Base-by-base conservation (phyloP, 116 monocot species). In the Trichopus zeylanicus region DNA sequence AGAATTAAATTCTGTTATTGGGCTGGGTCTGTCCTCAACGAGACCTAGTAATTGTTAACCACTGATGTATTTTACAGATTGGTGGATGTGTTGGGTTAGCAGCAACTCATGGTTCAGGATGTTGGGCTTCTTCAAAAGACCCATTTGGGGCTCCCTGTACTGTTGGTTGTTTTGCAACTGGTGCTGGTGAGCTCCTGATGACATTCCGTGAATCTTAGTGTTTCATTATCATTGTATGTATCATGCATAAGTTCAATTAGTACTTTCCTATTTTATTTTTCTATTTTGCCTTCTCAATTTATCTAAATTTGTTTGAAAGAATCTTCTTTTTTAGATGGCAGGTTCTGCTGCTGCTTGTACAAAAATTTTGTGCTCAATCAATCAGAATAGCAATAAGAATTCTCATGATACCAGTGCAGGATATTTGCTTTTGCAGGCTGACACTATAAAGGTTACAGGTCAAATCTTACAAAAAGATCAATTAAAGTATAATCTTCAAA, bases 51-150 rank as follows among this genome's bases (percentile, higher is more conserved):
- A 16, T n/a, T 9, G 12, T 42, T 16, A 59, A 67, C 16, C 24
- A 26, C 39, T 30, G 26, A 21, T 52, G 33, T 15, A 63, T 20
- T 19, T 37, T 48, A 46, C 57, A 90, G 95, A 73, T 97, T 48
- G 86, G 87, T 79, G 95, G 95, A 10, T 91, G 95, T 22, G 65
- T 97, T 39, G 95, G 95, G 37, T 75, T 97, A 73, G 95, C 90
- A 29, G 95, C 87, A 19, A 87, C 75, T 73, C 90, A 87, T 72
- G 95, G 95, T 56, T 80, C 87, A n/a, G 95, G 95, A 1, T 97
- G 84, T 68, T 97, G 95, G 95, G 95, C 95, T 57, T 83, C 95
- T 61, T 79, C 76, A 48, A 97, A 63, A 79, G 95, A 77, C 62
- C 75, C 76, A 1, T 81, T 86, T 81, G 89, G 93, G 33, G 55